phyloP scores from a whole-genome alignment of 2,329 filamentous ascomycete genomes.

The Neonectria ditissima region DNA sequence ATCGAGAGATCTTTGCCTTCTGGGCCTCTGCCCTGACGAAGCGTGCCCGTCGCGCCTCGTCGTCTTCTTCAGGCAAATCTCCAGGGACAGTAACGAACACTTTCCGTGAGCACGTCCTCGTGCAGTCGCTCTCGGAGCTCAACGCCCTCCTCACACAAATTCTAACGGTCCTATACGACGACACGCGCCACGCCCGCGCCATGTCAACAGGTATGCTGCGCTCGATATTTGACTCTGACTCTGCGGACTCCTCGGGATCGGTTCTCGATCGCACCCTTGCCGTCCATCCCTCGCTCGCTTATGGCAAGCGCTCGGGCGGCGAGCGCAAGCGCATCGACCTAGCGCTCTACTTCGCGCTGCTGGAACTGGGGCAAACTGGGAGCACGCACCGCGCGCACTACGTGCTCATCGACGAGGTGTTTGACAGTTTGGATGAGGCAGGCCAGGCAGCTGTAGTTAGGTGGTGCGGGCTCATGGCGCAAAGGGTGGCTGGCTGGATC shows the following conservation, averaged over 20 bases:
- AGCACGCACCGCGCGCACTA: conserved; percentile 38
- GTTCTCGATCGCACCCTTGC: conserved; percentile 28
- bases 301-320: conserved; percentile 36
- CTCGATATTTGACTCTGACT: conserved; percentile 31
- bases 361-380: conserved; percentile 27
- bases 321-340: conserved; percentile 39
- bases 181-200: conserved; percentile 26
- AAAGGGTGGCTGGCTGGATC: conserved; percentile 29
- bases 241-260: conserved; percentile 4
- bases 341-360: conserved; percentile 39
- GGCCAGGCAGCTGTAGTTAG: conserved; percentile 35
- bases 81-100: conserved; percentile 14
- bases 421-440: conserved; percentile 35
- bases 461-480: conserved; percentile 32
- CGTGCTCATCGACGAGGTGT: conserved; percentile 36
- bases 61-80: conserved; percentile 20
- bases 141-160: conserved; percentile 31
- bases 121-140: conserved; percentile 34
- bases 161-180: conserved; percentile 30
- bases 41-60: conserved; percentile 25
- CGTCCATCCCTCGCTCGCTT: conserved; percentile 29
- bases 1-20: conserved; percentile 37
- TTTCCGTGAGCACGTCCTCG: conserved; percentile 34
- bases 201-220: conserved; percentile 35
- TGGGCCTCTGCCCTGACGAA: conserved; percentile 31